These are phyloP conservation scores for Russula foetens DNA, from an alignment of 768 basidiomycete species.

Conservation along the genomic window DNA sequence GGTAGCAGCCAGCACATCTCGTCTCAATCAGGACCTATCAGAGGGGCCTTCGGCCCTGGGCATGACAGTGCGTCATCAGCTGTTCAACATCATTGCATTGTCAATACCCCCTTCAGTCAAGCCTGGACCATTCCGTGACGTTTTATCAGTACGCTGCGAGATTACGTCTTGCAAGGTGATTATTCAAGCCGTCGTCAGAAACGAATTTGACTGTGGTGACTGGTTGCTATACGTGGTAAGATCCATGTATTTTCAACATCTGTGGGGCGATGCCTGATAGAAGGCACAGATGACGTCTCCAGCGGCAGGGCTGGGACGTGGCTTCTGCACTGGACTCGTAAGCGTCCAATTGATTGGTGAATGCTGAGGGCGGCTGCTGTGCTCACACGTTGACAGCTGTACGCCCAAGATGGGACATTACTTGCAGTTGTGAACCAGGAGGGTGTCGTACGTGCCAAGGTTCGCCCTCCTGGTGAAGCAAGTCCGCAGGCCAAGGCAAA, in stretches of 20 bases:
- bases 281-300: conserved; percentile 1
- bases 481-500: conserved; percentile 7
- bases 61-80: conserved; percentile 48
- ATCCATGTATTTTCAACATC: background rate
- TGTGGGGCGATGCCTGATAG: background rate
- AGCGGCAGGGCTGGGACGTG: conserved; percentile 6
- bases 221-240: conserved; percentile 74
- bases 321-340: conserved; percentile 9
- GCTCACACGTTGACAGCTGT: conserved; percentile 7
- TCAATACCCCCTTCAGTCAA: conserved; percentile 38
- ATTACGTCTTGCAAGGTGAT: background rate
- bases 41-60: conserved; percentile 36
- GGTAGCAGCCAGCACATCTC: conserved; percentile 45
- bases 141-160: conserved; percentile 57
- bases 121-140: conserved; percentile 72
- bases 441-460: conserved; percentile 14
- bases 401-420: conserved; percentile 11
- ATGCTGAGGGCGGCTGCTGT: background rate
- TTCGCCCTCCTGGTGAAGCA: background rate
- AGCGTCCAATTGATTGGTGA: background rate
- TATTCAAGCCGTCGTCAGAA: conserved; percentile 32
- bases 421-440: conserved; percentile 17
- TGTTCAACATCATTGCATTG: background rate
- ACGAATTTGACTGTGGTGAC: conserved; percentile 69
- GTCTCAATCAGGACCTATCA: conserved; percentile 36